Percentiles rank a stretch among this genome's conserved stretches.
Conservation (phyloP, 2,329 filamentous ascomycete genomes). For the Colletotrichum sp. region DNA sequence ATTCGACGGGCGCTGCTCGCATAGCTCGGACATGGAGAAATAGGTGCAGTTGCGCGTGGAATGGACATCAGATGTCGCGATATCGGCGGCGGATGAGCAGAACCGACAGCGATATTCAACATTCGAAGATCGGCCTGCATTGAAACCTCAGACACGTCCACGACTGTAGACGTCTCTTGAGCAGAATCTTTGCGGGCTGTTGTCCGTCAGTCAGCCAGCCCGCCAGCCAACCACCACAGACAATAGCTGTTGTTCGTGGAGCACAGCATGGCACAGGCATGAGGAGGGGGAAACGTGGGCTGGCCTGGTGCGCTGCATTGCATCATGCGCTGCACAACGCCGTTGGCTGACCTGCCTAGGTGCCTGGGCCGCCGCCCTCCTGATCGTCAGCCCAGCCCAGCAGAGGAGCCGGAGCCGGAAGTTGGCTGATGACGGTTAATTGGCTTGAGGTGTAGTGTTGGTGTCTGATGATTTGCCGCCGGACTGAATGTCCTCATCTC, state of each 20-base stretch:
- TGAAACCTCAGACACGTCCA: slow-evolving; percentile 6
- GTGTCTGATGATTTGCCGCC: background rate
- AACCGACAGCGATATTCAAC: background rate
- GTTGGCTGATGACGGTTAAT: background rate
- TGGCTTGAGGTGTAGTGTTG: background rate
- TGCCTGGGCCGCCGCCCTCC: background rate
- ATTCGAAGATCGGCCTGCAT: background rate
- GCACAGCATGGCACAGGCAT: background rate
- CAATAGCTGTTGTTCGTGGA: background rate
- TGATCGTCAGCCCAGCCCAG: background rate
- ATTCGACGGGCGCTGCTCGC: background rate
- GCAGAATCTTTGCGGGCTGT: background rate
- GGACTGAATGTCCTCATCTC: background rate
- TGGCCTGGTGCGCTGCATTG: slow-evolving; percentile 13
- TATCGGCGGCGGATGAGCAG: slow-evolving; percentile 12
- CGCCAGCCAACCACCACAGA: background rate
- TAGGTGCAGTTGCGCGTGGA: slow-evolving; percentile 1
- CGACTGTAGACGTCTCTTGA: background rate
- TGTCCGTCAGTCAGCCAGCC: background rate
- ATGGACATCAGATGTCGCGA: slow-evolving; percentile 18
- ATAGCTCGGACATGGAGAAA: background rate
- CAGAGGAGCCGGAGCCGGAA: background rate
- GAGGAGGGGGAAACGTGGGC: background rate
- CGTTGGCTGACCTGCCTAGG: background rate
- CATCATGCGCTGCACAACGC: slow-evolving; percentile 15